Conservation (phyloP, 306 rosid genomes). For the Quercus rubra region DNA sequence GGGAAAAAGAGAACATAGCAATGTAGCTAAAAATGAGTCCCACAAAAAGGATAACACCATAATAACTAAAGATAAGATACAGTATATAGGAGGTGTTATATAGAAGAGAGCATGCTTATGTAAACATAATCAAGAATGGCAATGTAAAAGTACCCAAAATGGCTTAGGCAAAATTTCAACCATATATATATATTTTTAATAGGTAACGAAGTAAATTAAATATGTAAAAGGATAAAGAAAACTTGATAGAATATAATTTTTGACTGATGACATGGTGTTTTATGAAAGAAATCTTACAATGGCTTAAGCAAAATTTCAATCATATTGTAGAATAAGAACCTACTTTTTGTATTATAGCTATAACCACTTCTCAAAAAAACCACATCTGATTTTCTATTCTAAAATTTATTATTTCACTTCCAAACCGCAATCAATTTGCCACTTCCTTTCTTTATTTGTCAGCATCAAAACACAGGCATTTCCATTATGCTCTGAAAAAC, state of each 20-base stretch:
- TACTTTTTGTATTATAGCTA: too few relatives aligned
- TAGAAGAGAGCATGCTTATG: background rate
- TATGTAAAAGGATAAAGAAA: too few relatives aligned
- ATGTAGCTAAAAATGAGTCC: background rate
- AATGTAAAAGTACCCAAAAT: background rate
- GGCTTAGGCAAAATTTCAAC: too few relatives aligned
- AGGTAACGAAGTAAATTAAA: too few relatives aligned
- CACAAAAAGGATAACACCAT: background rate
- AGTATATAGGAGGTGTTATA: background rate
- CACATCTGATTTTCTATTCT: too few relatives aligned
- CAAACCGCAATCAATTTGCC: constrained; percentile 20
- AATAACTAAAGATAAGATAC: background rate
- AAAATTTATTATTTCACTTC: constrained; percentile 1
- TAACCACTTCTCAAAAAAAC: too few relatives aligned
- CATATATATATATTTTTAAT: too few relatives aligned
- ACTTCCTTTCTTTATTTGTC: constrained; percentile 15
- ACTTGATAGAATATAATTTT: too few relatives aligned
- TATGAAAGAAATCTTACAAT: too few relatives aligned
- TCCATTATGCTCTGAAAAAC: constrained; percentile 23
- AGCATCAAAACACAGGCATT: constrained; percentile 15
- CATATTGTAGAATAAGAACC: too few relatives aligned
- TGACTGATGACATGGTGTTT: too few relatives aligned
- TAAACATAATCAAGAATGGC: background rate
- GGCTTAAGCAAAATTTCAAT: too few relatives aligned
- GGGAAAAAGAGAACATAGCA: background rate